Percentiles rank a stretch among this genome's conserved stretches.
Evolutionary conservation across 306 rosid species (phyloP).

Genomic region (Vigna mungo): DNA sequence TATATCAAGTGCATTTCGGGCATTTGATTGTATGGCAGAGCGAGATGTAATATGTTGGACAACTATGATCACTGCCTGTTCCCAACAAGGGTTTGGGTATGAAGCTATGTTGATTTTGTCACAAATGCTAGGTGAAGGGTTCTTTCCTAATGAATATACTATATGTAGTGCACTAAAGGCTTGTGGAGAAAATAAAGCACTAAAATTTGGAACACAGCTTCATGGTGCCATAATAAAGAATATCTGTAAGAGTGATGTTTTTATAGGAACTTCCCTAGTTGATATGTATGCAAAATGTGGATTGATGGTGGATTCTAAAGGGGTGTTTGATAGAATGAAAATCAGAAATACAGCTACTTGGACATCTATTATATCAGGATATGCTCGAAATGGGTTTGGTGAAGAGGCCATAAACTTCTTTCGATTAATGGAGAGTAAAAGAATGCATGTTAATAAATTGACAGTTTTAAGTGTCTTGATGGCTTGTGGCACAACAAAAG

Average conservation of each 20-base stretch:
- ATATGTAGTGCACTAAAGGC: slow-evolving; percentile 83
- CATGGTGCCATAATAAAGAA: slow-evolving; percentile 78
- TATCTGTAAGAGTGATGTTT: slow-evolving; percentile 70
- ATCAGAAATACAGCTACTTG: slow-evolving; percentile 84
- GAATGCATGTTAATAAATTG: slow-evolving; percentile 59
- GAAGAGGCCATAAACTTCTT: slow-evolving; percentile 77
- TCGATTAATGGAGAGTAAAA: slow-evolving; percentile 69
- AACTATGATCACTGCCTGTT: slow-evolving; percentile 85
- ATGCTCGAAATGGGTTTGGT: slow-evolving; percentile 78
- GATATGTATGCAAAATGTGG: slow-evolving; percentile 96
- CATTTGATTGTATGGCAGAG: slow-evolving; percentile 66
- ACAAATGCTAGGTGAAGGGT: slow-evolving; percentile 67
- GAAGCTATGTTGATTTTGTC: slow-evolving; percentile 68
- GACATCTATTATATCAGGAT: slow-evolving; percentile 94
- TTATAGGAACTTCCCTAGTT: slow-evolving; percentile 78
- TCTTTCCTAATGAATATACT: slow-evolving; percentile 81
- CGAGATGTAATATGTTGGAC: slow-evolving; percentile 90
- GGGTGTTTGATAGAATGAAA: slow-evolving; percentile 74
- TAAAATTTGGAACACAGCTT: slow-evolving; percentile 74
- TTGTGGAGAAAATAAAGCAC: slow-evolving; percentile 70
- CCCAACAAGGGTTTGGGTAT: slow-evolving; percentile 75
- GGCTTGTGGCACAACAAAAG: slow-evolving; percentile 82
- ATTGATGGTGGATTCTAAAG: slow-evolving; percentile 64
- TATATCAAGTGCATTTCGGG: slow-evolving; percentile 61
- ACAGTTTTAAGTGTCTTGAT: slow-evolving; percentile 74